Evolutionary conservation across 1,284 basidiomycete species (phyloP).

Genomic region (Trametes versicolor): DNA sequence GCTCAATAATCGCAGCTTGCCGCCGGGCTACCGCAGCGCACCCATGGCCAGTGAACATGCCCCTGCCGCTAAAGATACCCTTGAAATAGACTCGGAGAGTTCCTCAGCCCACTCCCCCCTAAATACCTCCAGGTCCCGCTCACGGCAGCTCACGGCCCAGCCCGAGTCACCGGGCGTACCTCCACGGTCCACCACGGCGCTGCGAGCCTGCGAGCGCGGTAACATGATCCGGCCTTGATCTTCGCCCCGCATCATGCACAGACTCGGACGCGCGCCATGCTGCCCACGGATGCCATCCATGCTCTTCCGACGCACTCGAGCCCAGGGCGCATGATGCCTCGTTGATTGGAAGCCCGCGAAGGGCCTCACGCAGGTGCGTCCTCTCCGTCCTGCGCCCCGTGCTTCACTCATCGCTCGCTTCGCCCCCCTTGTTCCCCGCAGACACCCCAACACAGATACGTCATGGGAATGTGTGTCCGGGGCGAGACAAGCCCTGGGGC

Average conservation of each 20-base stretch:
- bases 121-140: conserved; percentile 10
- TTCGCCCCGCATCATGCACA: conserved; percentile 22
- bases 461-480: conserved; percentile 24
- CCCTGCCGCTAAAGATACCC: conserved; percentile 25
- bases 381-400: not conserved
- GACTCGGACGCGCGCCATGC: conserved; percentile 10
- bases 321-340: conserved; percentile 15
- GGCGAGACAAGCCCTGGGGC: conserved; percentile 11
- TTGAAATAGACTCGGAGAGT: conserved; percentile 31
- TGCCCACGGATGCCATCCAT: conserved; percentile 6
- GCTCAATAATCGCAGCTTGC: conserved; percentile 6
- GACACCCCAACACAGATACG: conserved; percentile 15
- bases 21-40: conserved; percentile 15
- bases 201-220: conserved; percentile 13
- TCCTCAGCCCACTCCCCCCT: not conserved
- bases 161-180: conserved; percentile 14
- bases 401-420: not conserved
- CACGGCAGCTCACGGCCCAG: conserved; percentile 12
- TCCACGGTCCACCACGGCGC: conserved; percentile 9
- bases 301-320: conserved; percentile 16
- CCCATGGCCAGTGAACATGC: conserved; percentile 6
- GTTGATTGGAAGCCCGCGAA: conserved; percentile 10
- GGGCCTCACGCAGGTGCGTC: conserved; percentile 7
- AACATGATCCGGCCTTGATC: conserved; percentile 23
- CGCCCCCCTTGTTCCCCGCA: not conserved